phyloP scores from a whole-genome alignment of 2,329 filamentous ascomycete species.

The Pseudogymnoascus sp. region DNA sequence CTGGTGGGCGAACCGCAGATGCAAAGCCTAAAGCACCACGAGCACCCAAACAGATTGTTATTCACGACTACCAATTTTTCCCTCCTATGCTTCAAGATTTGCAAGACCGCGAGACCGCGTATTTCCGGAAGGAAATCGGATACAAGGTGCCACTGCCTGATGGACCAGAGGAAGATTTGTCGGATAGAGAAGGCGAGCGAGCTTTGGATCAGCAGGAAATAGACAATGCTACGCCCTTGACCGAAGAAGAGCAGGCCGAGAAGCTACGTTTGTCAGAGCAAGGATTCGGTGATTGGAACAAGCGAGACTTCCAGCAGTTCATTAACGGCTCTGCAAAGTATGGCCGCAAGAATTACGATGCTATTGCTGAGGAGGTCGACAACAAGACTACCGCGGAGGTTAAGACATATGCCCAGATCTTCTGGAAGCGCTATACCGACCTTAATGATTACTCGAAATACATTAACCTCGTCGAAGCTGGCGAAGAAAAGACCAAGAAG shows the following conservation, averaged over 20 bases:
- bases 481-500: conserved; percentile 81
- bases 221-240: conserved; percentile 80
- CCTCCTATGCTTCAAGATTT: conserved; percentile 74
- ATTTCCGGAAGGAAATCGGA: conserved; percentile 89
- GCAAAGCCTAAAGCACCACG: conserved; percentile 92
- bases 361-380: conserved; percentile 83
- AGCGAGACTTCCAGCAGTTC: conserved; percentile 96
- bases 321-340: conserved; percentile 92
- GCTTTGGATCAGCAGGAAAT: conserved; percentile 86
- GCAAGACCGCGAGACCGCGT: conserved; percentile 93
- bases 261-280: conserved; percentile 74
- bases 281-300: conserved; percentile 93
- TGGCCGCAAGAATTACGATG: conserved; percentile 75
- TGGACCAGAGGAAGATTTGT: conserved; percentile 77
- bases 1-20: conserved; percentile 68
- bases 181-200: conserved; percentile 79
- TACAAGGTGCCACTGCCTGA: conserved; percentile 90
- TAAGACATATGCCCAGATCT: conserved; percentile 84
- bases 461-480: conserved; percentile 81
- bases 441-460: conserved; percentile 85
- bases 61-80: conserved; percentile 98
- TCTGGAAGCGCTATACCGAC: conserved; percentile 92
- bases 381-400: conserved; percentile 81
- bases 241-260: conserved; percentile 79
- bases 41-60: conserved; percentile 81